These are phyloP conservation scores for Leccinum pachyderme DNA, from an alignment of 1,284 basidiomycete species.

Conservation along the genomic window DNA sequence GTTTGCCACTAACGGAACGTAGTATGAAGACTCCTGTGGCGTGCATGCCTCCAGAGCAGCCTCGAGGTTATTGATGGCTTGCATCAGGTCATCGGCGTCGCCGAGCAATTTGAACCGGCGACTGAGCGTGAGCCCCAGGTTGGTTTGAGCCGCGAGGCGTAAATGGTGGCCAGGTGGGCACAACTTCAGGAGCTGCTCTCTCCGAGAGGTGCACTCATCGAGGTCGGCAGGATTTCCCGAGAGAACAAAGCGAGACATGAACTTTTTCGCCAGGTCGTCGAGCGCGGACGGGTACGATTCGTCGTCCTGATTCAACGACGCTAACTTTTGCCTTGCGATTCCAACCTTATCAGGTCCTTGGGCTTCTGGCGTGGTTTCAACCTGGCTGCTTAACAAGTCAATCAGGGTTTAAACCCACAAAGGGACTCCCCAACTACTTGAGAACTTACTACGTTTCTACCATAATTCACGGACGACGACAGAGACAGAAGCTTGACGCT, in stretches of 20 bases:
- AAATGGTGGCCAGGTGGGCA: slow-evolving; percentile 5
- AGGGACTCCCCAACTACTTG: background rate
- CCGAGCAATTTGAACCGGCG: slow-evolving; percentile 21
- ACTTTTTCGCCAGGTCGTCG: slow-evolving; percentile 6
- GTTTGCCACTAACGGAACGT: slow-evolving; percentile 17
- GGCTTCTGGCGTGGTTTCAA: background rate
- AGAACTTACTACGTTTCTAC: slow-evolving; percentile 6
- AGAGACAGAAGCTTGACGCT: background rate
- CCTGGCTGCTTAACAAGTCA: slow-evolving; percentile 6
- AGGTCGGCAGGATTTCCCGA: slow-evolving; percentile 18
- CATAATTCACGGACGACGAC: background rate
- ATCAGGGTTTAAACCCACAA: background rate
- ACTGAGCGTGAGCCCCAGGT: slow-evolving; percentile 12
- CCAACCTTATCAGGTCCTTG: slow-evolving; percentile 15
- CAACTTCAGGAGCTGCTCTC: slow-evolving; percentile 9
- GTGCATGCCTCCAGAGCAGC: slow-evolving; percentile 12
- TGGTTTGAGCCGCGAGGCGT: slow-evolving; percentile 11
- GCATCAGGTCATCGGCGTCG: slow-evolving; percentile 14
- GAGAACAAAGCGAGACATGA: slow-evolving; percentile 18
- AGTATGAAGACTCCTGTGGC: slow-evolving; percentile 14
- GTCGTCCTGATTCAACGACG: slow-evolving; percentile 10
- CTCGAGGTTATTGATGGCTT: slow-evolving; percentile 19
- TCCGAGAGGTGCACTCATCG: slow-evolving; percentile 17
- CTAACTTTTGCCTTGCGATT: slow-evolving; percentile 14
- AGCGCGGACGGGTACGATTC: slow-evolving; percentile 17